Evolutionary conservation across 176 grass and related monocot genomes (phyloP).

Genomic region (Zea luxurians): DNA sequence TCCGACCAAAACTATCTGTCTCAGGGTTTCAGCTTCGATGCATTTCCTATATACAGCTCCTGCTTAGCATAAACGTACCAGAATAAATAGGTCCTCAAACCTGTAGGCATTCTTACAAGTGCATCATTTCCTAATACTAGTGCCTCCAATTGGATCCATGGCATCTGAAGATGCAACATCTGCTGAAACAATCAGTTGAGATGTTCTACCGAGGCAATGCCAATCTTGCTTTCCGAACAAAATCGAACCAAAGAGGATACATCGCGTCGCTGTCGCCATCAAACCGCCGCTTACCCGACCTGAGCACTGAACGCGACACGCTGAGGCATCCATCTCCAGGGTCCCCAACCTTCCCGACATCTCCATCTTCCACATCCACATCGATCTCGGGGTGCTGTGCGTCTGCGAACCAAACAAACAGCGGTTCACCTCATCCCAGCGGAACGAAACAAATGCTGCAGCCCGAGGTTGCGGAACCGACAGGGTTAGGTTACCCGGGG

Average conservation of each 20-base stretch:
- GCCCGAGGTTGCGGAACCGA: not conserved
- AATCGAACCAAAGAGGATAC: constrained; percentile 61
- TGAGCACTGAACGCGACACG: constrained; percentile 49
- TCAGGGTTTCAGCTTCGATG: too few relatives aligned
- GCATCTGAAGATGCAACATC: too few relatives aligned
- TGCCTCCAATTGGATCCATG: too few relatives aligned
- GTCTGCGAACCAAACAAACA: not conserved
- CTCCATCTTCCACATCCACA: constrained; percentile 37
- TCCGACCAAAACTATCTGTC: not conserved
- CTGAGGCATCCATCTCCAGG: constrained; percentile 1
- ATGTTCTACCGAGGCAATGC: not conserved
- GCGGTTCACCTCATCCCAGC: not conserved
- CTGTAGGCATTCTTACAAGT: too few relatives aligned
- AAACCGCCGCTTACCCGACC: constrained; percentile 33
- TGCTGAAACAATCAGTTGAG: too few relatives aligned
- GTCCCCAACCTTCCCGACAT: constrained; percentile 1
- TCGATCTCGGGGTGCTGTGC: constrained; percentile 46
- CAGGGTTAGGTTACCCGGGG: constrained; percentile 34
- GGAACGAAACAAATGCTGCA: not conserved
- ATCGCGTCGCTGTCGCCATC: constrained; percentile 46
- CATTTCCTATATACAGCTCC: too few relatives aligned
- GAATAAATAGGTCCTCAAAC: too few relatives aligned
- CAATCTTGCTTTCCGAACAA: not conserved
- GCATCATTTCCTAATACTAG: too few relatives aligned
- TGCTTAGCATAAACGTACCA: too few relatives aligned